phyloP scores from a whole-genome alignment of 768 basidiomycete genomes.

The Macrocybe gigantea region DNA sequence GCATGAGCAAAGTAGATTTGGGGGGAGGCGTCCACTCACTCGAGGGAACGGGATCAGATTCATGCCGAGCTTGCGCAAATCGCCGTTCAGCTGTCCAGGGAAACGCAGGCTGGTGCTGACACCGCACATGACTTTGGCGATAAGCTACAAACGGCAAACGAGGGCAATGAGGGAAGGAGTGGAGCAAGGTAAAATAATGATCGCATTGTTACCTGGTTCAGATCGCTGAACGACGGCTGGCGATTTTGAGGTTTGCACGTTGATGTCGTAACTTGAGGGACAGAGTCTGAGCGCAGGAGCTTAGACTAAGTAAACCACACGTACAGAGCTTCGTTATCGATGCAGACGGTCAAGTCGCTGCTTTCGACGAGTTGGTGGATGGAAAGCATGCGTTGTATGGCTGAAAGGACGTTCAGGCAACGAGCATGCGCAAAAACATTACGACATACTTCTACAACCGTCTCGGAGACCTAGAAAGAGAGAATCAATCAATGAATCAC shows the following conservation, averaged over 20 bases:
- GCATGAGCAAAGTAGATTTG: not conserved
- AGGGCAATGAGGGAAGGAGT: not conserved
- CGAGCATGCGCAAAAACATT: slow-evolving; percentile 28
- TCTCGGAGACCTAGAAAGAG: slow-evolving; percentile 40
- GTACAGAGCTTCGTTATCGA: slow-evolving; percentile 85
- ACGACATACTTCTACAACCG: slow-evolving; percentile 55
- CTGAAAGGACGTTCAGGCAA: slow-evolving; percentile 53
- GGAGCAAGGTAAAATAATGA: not conserved
- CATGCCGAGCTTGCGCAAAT: slow-evolving; percentile 85
- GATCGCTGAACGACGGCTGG: slow-evolving; percentile 53
- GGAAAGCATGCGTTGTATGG: slow-evolving; percentile 82
- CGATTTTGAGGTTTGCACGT: slow-evolving; percentile 59
- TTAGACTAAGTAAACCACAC: slow-evolving; percentile 15
- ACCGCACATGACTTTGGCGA: slow-evolving; percentile 91
- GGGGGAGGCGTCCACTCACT: slow-evolving; percentile 26
- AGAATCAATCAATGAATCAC: not conserved
- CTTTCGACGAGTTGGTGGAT: slow-evolving; percentile 88
- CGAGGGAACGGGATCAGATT: slow-evolving; percentile 97
- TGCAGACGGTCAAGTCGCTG: slow-evolving; percentile 76
- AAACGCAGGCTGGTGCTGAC: slow-evolving; percentile 89
- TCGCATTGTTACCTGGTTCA: slow-evolving; percentile 54
- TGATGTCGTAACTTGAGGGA: slow-evolving; percentile 61
- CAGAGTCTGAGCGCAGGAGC: not conserved
- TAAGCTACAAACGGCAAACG: slow-evolving; percentile 37
- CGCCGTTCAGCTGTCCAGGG: slow-evolving; percentile 87